A percentile compares a stretch with the other conserved stretches of the same genome.
These are phyloP conservation scores for Talaromyces trachyspermus DNA, from an alignment of 495 filamentous ascomycete genomes.

Conservation along the genomic window DNA sequence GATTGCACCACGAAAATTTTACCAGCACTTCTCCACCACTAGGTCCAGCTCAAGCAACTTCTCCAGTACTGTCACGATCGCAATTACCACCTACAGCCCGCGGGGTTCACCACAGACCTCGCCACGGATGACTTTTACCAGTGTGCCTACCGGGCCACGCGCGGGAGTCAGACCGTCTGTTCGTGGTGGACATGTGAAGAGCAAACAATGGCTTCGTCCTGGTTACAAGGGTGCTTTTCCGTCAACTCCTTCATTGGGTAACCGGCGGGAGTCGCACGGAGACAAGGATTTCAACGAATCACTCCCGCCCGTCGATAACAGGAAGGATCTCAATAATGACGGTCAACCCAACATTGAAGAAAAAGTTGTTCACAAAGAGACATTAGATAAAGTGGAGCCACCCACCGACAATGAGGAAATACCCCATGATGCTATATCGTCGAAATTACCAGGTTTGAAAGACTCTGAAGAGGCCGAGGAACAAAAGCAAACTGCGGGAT, in stretches of 20 bases:
- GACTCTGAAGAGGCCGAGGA: slow-evolving; percentile 7
- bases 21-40: not conserved
- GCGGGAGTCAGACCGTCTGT: slow-evolving; percentile 34
- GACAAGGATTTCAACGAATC: slow-evolving; percentile 24
- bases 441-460: slow-evolving; percentile 9
- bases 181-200: slow-evolving; percentile 35
- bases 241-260: slow-evolving; percentile 20
- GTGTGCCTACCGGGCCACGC: slow-evolving; percentile 53
- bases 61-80: slow-evolving; percentile 21
- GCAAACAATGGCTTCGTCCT: slow-evolving; percentile 58
- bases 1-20: slow-evolving; percentile 14
- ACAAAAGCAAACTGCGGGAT: not conserved
- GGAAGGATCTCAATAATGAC: not conserved
- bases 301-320: slow-evolving; percentile 15
- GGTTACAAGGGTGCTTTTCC: slow-evolving; percentile 26
- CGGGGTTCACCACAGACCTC: slow-evolving; percentile 35
- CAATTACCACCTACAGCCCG: slow-evolving; percentile 22
- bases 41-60: slow-evolving; percentile 13
- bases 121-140: slow-evolving; percentile 44
- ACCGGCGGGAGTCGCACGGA: slow-evolving; percentile 33
- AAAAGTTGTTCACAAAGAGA: not conserved
- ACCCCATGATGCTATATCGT: not conserved
- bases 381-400: not conserved
- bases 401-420: not conserved
- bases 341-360: not conserved